Conservation (phyloP, 1,139 yeast genomes). For the Sporopachydermia cereana region DNA sequence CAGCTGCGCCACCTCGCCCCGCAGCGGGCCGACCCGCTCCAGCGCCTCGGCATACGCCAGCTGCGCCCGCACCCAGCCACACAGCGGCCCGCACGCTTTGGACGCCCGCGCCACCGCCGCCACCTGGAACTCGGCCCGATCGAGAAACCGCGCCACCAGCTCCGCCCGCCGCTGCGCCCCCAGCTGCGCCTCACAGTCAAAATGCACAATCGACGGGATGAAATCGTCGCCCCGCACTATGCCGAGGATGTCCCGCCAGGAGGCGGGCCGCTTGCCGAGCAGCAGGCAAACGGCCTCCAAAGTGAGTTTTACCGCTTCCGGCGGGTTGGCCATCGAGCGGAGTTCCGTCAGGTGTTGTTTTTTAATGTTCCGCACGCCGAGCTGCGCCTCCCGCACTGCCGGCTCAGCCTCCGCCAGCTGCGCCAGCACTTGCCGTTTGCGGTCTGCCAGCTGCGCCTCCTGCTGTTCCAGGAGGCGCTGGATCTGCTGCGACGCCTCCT, state of each 20-base stretch:
- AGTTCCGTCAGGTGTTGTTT: constrained; percentile 87
- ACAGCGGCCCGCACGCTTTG: constrained; percentile 88
- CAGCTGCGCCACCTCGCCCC: constrained; percentile 48
- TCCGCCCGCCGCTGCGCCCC: constrained; percentile 37
- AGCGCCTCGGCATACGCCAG: constrained; percentile 57
- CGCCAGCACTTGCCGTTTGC: constrained; percentile 43
- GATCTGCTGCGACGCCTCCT: constrained; percentile 73
- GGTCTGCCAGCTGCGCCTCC: constrained; percentile 45
- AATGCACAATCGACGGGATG: constrained; percentile 69
- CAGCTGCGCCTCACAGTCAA: constrained; percentile 52
- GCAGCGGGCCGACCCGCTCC: constrained; percentile 63
- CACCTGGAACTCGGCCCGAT: constrained; percentile 52
- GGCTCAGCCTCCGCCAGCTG: constrained; percentile 77
- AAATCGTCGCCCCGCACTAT: constrained; percentile 79
- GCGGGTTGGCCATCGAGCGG: constrained; percentile 85
- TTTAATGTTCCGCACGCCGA: constrained; percentile 82
- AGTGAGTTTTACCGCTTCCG: constrained; percentile 74
- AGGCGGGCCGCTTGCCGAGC: constrained; percentile 54
- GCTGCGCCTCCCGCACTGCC: constrained; percentile 69
- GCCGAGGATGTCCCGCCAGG: constrained; percentile 82
- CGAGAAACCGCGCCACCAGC: constrained; percentile 51
- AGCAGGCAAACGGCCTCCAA: constrained; percentile 81
- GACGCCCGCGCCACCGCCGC: constrained; percentile 81
- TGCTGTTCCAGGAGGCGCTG: constrained; percentile 61
- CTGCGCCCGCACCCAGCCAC: constrained; percentile 88